Evolutionary conservation across 352 stramenopile species (phyloP), one percentile per base, ranked within the genome.

Genomic region (Phytophthora brassicae): DNA sequence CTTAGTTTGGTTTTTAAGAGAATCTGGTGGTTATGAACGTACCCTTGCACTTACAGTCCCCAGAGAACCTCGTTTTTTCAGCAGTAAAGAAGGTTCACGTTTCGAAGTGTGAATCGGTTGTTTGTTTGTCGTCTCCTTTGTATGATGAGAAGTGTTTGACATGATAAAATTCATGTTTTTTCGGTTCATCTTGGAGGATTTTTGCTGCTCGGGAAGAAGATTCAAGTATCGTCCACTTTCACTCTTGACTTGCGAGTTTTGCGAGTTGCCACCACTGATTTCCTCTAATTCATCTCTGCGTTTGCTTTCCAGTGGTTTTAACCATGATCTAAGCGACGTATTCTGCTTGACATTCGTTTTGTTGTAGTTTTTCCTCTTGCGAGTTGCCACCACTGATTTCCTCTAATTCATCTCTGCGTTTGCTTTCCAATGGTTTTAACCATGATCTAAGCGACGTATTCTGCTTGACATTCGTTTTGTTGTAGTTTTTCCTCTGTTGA

Each of bases 31-130:
- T 8, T 20, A 4, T 42, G 23, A 47, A 57, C 65, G 26, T 63
- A 73, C 65, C 43, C 38, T 59, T 35, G 58, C 64, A 26, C 64
- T 68, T 17, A 72, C 33, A 42, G 51, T 70, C 39, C 52, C 60
- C 16, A 74, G 36, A 41, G 60, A 70, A 17, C 45, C 35, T 52
- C 50, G 41, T 53, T 68, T 31, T 70, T 67, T 8, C 12, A 29
- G 56, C n/a, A n/a, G n/a, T n/a, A 20, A 33, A 7, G 36, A 39
- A 20, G 11, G 26, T 5, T 43, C 35, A 41, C 44, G 53, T 41
- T 56, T 57, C 8, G 33, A 41, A 60, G 19, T 17, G 26, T 33
- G 29, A n/a, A 35, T 14, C 19, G 33, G 26, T 4, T 31, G 26
- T 8, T 31, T 54, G 14, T 20, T 20, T 24, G 56, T 67, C 29